Base-by-base conservation (phyloP, 495 filamentous ascomycete genomes). In the Rostrohypoxylon terebratum region DNA sequence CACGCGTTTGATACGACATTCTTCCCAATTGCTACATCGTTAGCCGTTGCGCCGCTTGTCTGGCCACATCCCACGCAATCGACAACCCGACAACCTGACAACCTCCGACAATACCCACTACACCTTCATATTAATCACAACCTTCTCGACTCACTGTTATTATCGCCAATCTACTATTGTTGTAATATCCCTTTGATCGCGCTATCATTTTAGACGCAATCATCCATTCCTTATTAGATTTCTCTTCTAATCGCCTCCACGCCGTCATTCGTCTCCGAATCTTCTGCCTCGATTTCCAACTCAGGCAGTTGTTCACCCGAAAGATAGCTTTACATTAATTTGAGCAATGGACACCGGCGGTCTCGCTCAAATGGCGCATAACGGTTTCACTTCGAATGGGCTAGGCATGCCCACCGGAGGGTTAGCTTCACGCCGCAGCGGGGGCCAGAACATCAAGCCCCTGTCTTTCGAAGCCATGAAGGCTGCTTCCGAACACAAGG, bases 321-420 rank as follows among this genome's bases (percentile, higher is more conserved):
- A 61, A 68, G 51, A 68, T 38, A 71, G 0, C 10, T 66, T 75
- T 18, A n/a, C 61, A 28, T 69, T 75, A 77, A 68, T 72, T 82
- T 90, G 92, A 94, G 91, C 87, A 96, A 55, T 97, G 90, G 91
- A 97, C 94, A 90, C 94, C 88, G 96, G 94, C 88, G 94, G 94
- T 94, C 93, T 97, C 87, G 91, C 95, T 94, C 96, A 97, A 87
- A 98, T 99, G 96, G 91, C 93, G 81, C 96, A 95, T 87, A 91
- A 92, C 84, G 87, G 87, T 80, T 91, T 89, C 79, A 83, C 88
- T 77, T 86, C 87, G 80, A 86, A 87, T 83, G 89, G 89, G 78
- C 83, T 96, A 76, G 91, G 90, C 66, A 89, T 91, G 79, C 90
- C 93, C 16, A 82, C 87, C 69, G 90, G 92, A 69, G 92, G 92